Conservation (phyloP, 805 yeast genomes). For the Candida coquimbonensis region DNA sequence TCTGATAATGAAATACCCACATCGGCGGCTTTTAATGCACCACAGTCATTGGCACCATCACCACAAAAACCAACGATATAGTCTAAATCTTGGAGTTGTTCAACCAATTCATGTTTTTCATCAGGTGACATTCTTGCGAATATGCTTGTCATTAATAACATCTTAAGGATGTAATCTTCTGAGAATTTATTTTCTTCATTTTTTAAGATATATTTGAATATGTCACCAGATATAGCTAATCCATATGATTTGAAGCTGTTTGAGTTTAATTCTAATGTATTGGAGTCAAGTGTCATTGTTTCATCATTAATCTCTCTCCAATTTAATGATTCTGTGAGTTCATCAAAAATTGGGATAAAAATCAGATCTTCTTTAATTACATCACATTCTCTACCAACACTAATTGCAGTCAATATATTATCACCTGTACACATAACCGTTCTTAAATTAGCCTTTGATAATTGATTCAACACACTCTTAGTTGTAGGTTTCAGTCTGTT, state of each 20-base stretch:
- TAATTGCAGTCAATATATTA: slow-evolving; percentile 86
- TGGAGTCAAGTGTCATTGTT: slow-evolving; percentile 50
- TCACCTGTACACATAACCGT: slow-evolving; percentile 98
- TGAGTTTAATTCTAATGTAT: slow-evolving; percentile 47
- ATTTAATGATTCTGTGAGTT: slow-evolving; percentile 20
- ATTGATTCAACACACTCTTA: slow-evolving; percentile 46
- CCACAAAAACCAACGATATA: slow-evolving; percentile 97
- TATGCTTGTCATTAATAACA: slow-evolving; percentile 67
- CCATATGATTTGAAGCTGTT: slow-evolving; percentile 37
- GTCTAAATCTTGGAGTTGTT: slow-evolving; percentile 73
- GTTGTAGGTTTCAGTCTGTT: slow-evolving; percentile 78
- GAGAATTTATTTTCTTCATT: slow-evolving; percentile 23
- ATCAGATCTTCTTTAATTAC: slow-evolving; percentile 45
- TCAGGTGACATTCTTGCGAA: slow-evolving; percentile 99
- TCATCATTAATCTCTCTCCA: slow-evolving; percentile 71
- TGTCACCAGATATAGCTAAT: slow-evolving; percentile 88
- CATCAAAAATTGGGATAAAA: slow-evolving; percentile 56
- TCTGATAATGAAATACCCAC: slow-evolving; percentile 94
- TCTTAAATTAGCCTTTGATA: slow-evolving; percentile 65
- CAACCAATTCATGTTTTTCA: slow-evolving; percentile 93
- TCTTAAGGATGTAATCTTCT: slow-evolving; percentile 39
- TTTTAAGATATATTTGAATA: slow-evolving; percentile 69
- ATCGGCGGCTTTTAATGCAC: slow-evolving; percentile 96
- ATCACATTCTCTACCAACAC: slow-evolving; percentile 84
- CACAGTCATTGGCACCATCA: slow-evolving; percentile 99